Percentiles rank a stretch among this genome's conserved stretches.
Evolutionary conservation across 2,329 filamentous ascomycete species (phyloP).

Genomic region (Coniella lustricola): DNA sequence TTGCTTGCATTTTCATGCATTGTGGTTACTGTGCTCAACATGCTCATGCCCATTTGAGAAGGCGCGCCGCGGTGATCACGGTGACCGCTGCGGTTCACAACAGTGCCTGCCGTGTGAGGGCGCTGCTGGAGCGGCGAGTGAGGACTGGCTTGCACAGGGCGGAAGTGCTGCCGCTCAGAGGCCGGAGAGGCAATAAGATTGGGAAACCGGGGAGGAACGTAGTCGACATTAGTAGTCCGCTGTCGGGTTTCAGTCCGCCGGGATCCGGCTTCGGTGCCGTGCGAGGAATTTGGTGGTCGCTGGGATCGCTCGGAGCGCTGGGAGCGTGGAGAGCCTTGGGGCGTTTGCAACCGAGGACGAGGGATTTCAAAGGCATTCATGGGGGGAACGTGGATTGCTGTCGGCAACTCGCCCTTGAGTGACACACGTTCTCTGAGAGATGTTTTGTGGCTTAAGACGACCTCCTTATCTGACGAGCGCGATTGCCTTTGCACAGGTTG

Average conservation of each 20-base stretch:
- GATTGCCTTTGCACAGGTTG: conserved; percentile 9
- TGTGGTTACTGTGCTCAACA: conserved; percentile 47
- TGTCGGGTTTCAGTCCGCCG: conserved; percentile 26
- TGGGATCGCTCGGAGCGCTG: conserved; percentile 25
- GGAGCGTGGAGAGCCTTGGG: conserved; percentile 9
- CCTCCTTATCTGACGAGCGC: conserved; percentile 8
- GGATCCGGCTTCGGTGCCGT: conserved; percentile 40
- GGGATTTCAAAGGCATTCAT: conserved; percentile 29
- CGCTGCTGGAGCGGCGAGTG: conserved; percentile 57
- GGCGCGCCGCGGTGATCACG: conserved; percentile 34
- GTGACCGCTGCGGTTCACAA: conserved; percentile 9
- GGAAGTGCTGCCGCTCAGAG: conserved; percentile 52
- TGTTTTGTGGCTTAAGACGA: conserved; percentile 27
- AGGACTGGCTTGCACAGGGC: conserved; percentile 54
- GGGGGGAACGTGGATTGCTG: conserved; percentile 48
- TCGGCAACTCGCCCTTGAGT: conserved; percentile 43
- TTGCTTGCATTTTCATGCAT: conserved; percentile 23
- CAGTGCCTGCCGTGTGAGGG: conserved; percentile 45
- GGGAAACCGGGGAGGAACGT: conserved; percentile 32
- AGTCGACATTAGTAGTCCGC: conserved; percentile 20
- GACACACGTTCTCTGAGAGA: conserved; percentile 50
- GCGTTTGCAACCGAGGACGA: conserved; percentile 21
- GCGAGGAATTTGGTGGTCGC: conserved; percentile 38
- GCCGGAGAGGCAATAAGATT: conserved; percentile 39
- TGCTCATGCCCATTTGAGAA: conserved; percentile 50